Conservation (phyloP, 768 basidiomycete genomes). For the Porpolomopsis calyptriformis region DNA sequence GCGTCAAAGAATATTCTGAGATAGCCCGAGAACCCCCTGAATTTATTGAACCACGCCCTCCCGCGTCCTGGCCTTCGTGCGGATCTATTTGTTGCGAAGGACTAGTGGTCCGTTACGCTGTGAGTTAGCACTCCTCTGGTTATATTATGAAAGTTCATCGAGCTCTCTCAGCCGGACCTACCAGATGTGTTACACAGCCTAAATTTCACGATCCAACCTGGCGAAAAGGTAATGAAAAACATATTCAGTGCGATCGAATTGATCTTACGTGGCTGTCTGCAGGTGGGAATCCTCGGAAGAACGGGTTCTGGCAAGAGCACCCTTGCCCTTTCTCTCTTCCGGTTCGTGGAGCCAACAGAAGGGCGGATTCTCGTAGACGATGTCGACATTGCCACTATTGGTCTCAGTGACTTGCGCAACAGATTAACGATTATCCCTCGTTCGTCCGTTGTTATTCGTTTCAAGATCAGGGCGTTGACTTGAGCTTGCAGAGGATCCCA, state of each 20-base stretch:
- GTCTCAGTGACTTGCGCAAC: conserved; percentile 71
- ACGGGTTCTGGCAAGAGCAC: conserved; percentile 77
- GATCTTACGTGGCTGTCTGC: background rate
- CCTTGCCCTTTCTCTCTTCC: conserved; percentile 76
- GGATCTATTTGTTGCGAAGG: conserved; percentile 64
- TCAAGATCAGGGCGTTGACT: background rate
- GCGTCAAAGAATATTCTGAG: conserved; percentile 87
- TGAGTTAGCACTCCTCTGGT: conserved; percentile 26
- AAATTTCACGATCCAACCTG: conserved; percentile 60
- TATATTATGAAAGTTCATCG: background rate
- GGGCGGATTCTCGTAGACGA: conserved; percentile 69
- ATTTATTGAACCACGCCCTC: conserved; percentile 77
- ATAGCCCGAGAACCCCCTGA: conserved; percentile 70
- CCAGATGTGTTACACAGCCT: conserved; percentile 77
- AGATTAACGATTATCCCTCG: conserved; percentile 69
- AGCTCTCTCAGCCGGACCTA: conserved; percentile 56
- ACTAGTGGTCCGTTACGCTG: conserved; percentile 69
- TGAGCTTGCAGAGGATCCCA: conserved; percentile 64
- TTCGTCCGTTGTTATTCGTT: conserved; percentile 22
- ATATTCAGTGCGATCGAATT: background rate
- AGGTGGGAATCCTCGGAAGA: conserved; percentile 64
- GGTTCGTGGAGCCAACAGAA: conserved; percentile 73
- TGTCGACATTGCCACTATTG: conserved; percentile 69
- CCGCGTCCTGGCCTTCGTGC: conserved; percentile 63
- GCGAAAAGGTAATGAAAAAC: conserved; percentile 52